These are phyloP conservation scores for Tylopilus plumbeoviolaceoides DNA, from an alignment of 768 basidiomycete genomes.

Conservation along the genomic window DNA sequence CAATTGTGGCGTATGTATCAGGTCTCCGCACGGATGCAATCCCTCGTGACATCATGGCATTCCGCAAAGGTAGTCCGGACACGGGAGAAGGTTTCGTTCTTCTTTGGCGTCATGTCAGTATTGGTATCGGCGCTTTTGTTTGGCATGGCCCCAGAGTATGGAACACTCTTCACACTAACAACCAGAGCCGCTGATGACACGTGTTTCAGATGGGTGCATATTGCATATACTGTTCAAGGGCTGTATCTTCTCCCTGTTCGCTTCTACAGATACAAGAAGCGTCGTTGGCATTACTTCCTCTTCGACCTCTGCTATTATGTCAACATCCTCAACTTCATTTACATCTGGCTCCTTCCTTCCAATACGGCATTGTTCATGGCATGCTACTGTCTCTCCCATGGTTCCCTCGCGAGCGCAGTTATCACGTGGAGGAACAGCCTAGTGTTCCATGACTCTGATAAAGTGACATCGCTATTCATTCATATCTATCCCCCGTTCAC, in stretches of 20 bases:
- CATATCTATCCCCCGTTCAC: constrained; percentile 92
- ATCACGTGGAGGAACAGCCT: constrained; percentile 98
- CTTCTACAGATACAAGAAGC: constrained; percentile 84
- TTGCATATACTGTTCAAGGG: constrained; percentile 77
- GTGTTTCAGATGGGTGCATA: constrained; percentile 72
- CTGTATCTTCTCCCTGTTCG: constrained; percentile 80
- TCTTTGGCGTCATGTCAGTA: constrained; percentile 89
- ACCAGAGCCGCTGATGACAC: constrained; percentile 7
- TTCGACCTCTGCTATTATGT: constrained; percentile 93
- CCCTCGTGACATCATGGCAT: constrained; percentile 83
- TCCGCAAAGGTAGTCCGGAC: constrained; percentile 84
- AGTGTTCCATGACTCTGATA: constrained; percentile 96
- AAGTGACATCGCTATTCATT: constrained; percentile 92
- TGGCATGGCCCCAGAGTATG: constrained; percentile 82
- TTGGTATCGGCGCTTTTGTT: constrained; percentile 82
- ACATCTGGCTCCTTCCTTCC: constrained; percentile 84
- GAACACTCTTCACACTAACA: neutral
- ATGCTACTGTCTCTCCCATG: constrained; percentile 90
- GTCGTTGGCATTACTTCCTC: constrained; percentile 91
- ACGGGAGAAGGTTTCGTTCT: constrained; percentile 84
- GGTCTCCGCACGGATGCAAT: constrained; percentile 78
- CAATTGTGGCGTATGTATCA: constrained; percentile 28
- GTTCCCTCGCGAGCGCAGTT: constrained; percentile 87
- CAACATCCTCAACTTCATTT: constrained; percentile 87
- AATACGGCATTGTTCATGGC: constrained; percentile 81